phyloP scores from a whole-genome alignment of 306 rosid genomes.

The Alnus rubra region DNA sequence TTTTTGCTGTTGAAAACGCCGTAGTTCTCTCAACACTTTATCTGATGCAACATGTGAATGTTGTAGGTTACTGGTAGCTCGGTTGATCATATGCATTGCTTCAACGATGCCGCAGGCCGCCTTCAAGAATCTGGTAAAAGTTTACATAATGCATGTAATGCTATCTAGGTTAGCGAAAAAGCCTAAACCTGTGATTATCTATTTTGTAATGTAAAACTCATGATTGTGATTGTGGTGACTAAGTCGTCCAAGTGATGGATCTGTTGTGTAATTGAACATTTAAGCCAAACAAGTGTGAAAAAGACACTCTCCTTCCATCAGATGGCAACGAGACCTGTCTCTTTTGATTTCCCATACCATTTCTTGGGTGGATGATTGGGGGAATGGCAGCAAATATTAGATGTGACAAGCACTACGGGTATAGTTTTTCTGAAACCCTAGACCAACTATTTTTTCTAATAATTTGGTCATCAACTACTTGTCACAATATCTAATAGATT shows the following conservation, averaged over 20 bases:
- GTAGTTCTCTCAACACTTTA: background rate
- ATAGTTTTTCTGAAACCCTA: background rate
- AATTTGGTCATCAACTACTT: background rate
- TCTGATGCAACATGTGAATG: slow-evolving; percentile 6
- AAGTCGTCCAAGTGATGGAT: background rate
- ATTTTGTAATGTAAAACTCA: background rate
- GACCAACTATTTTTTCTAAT: background rate
- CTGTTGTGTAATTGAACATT: background rate
- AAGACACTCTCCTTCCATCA: background rate
- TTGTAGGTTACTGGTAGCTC: slow-evolving; percentile 67
- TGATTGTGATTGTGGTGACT: background rate
- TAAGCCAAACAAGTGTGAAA: background rate
- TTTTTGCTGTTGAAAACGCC: background rate
- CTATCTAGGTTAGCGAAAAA: background rate
- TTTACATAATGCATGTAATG: background rate
- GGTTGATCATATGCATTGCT: slow-evolving; percentile 77
- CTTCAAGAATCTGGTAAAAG: slow-evolving; percentile 84
- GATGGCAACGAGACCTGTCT: background rate
- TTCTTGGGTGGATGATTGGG: background rate
- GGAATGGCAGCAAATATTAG: background rate
- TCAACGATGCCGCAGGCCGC: slow-evolving; percentile 78
- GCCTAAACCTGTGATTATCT: background rate
- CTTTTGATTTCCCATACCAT: background rate
- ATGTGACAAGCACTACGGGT: background rate
- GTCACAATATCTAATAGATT: background rate